Percentiles rank a stretch among this genome's conserved stretches.
phyloP scores from a whole-genome alignment of 768 basidiomycete species.

The Saitozyma sp. region DNA sequence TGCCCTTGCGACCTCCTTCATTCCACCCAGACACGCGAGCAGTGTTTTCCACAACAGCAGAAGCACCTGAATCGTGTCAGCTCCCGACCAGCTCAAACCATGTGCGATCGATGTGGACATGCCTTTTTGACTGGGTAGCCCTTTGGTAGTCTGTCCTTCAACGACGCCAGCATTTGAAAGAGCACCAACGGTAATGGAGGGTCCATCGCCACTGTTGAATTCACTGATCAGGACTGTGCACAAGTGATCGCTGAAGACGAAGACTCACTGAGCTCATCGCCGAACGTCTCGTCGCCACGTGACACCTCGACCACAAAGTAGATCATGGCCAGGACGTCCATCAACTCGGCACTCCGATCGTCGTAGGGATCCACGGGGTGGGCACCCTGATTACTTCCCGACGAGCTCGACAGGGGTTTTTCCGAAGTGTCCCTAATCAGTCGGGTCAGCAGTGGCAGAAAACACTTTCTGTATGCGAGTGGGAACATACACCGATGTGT shows the following conservation, averaged over 20 bases:
- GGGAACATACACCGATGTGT: slow-evolving; percentile 55
- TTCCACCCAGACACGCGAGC: slow-evolving; percentile 86
- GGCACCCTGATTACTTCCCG: neutral
- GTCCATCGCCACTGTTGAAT: slow-evolving; percentile 78
- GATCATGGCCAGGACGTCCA: slow-evolving; percentile 71
- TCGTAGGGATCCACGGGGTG: slow-evolving; percentile 36
- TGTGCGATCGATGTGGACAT: neutral
- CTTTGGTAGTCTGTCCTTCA: slow-evolving; percentile 89
- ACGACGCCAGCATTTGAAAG: slow-evolving; percentile 81
- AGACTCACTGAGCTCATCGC: slow-evolving; percentile 88
- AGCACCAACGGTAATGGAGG: slow-evolving; percentile 91
- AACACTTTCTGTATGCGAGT: neutral
- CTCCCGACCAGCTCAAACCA: neutral
- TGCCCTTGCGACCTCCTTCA: slow-evolving; percentile 77
- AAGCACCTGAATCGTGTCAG: slow-evolving; percentile 51
- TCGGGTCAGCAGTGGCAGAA: slow-evolving; percentile 1
- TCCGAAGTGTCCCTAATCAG: neutral
- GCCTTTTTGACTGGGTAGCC: slow-evolving; percentile 98
- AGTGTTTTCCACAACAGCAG: slow-evolving; percentile 93
- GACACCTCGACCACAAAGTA: slow-evolving; percentile 94
- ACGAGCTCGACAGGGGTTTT: neutral
- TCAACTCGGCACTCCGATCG: slow-evolving; percentile 34
- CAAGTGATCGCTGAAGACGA: neutral
- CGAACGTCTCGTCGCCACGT: slow-evolving; percentile 90
- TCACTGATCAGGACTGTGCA: neutral